These are phyloP conservation scores for Elsinoe fawcettii DNA, from an alignment of 2,329 filamentous ascomycete species.

Conservation along the genomic window DNA sequence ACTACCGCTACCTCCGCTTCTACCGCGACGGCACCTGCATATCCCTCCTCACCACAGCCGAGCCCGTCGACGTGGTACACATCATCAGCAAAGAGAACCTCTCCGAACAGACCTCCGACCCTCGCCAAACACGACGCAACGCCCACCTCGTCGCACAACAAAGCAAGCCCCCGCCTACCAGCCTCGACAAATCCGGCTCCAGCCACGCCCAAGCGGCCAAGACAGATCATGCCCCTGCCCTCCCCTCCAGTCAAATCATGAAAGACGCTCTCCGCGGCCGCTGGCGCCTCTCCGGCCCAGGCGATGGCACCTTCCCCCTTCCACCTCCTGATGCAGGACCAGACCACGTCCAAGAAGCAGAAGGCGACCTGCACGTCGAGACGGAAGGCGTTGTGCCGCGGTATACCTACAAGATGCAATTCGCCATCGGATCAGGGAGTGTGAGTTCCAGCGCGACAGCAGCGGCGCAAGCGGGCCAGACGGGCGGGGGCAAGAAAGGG, in stretches of 20 bases:
- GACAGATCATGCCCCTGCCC: constrained; percentile 31
- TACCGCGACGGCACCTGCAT: constrained; percentile 82
- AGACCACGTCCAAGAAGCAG: constrained; percentile 35
- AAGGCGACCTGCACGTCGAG: constrained; percentile 71
- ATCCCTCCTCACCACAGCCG: constrained; percentile 68
- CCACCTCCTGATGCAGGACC: constrained; percentile 20
- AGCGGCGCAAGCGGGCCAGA: neutral
- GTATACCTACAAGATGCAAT: constrained; percentile 78
- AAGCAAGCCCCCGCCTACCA: constrained; percentile 2
- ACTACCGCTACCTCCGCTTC: constrained; percentile 94
- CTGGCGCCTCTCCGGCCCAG: constrained; percentile 56
- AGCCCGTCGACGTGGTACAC: constrained; percentile 82
- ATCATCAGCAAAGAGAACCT: constrained; percentile 67
- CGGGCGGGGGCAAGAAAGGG: constrained; percentile 40
- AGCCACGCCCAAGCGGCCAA: constrained; percentile 1
- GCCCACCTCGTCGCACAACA: neutral
- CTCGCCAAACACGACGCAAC: constrained; percentile 5
- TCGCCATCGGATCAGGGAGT: constrained; percentile 53
- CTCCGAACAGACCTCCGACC: constrained; percentile 5
- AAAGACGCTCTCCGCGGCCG: constrained; percentile 58
- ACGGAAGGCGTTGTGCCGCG: constrained; percentile 72
- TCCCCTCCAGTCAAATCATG: constrained; percentile 50
- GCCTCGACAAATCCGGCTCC: constrained; percentile 10
- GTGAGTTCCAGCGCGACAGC: neutral
- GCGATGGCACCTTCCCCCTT: constrained; percentile 18